A percentile compares a stretch with the other conserved stretches of the same genome.
Evolutionary conservation across 305 asterid species (phyloP).

Genomic region (Stenogyne calaminthoides): DNA sequence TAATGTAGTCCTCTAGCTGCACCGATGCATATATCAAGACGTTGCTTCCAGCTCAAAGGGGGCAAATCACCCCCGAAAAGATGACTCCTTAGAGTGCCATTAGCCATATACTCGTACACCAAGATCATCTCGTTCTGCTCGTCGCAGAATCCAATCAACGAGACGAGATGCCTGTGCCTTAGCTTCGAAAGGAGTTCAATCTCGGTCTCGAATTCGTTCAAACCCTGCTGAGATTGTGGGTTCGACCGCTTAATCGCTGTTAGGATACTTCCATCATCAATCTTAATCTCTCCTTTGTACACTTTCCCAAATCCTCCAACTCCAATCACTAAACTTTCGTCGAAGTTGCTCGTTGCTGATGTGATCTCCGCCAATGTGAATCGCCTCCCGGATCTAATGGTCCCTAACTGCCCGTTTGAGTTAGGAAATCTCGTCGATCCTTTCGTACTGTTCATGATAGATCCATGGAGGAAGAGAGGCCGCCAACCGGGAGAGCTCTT

Average conservation of each 20-base stretch:
- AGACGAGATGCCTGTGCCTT: slow-evolving; percentile 86
- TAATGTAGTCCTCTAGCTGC: slow-evolving; percentile 86
- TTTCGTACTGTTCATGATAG: slow-evolving; percentile 49
- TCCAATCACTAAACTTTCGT: slow-evolving; percentile 77
- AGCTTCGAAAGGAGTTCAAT: slow-evolving; percentile 80
- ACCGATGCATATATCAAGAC: slow-evolving; percentile 80
- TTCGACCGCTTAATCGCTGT: slow-evolving; percentile 84
- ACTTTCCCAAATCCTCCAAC: slow-evolving; percentile 95
- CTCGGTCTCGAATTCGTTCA: slow-evolving; percentile 84
- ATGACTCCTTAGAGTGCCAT: slow-evolving; percentile 83
- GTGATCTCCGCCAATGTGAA: slow-evolving; percentile 70
- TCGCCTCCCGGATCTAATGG: slow-evolving; percentile 64
- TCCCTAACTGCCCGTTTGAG: slow-evolving; percentile 41
- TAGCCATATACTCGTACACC: slow-evolving; percentile 91
- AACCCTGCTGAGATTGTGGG: slow-evolving; percentile 92
- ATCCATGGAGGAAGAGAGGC: slow-evolving; percentile 61
- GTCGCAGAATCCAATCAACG: slow-evolving; percentile 89
- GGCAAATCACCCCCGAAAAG: slow-evolving; percentile 72
- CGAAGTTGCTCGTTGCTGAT: slow-evolving; percentile 71
- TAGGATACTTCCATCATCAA: slow-evolving; percentile 49
- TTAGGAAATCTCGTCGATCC: slow-evolving; percentile 42
- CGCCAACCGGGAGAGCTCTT: slow-evolving; percentile 67
- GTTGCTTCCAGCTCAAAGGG: slow-evolving; percentile 80
- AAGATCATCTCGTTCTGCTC: slow-evolving; percentile 86
- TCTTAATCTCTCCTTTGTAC: slow-evolving; percentile 58